Percentiles rank a stretch among this genome's conserved stretches.
These are phyloP conservation scores for Gracilaria gracilis DNA, from an alignment of 23 red algal genomes.

Conservation along the genomic window DNA sequence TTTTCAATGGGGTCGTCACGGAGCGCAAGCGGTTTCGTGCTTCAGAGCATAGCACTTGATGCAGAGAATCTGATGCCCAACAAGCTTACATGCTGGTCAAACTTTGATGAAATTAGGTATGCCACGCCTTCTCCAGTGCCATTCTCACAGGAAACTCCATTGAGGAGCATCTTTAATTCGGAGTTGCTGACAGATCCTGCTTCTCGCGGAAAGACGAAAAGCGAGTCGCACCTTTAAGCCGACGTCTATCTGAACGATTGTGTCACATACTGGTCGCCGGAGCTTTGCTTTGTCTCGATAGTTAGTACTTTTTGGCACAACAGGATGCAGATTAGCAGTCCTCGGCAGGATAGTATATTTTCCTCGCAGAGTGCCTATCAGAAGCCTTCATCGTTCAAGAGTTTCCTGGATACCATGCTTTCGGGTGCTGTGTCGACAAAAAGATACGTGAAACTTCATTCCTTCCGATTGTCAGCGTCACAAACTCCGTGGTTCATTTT, in stretches of 20 bases:
- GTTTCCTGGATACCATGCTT: neutral
- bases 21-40: neutral
- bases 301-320: neutral
- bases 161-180: too few species aligned
- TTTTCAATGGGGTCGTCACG: neutral
- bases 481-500: neutral
- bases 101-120: neutral
- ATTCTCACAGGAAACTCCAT: neutral
- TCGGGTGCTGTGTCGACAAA: neutral
- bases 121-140: neutral
- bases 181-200: neutral
- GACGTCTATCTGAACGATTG: neutral
- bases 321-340: too few species aligned
- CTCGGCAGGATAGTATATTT: neutral
- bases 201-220: neutral
- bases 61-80: neutral
- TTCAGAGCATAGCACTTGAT: neutral
- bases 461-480: neutral
- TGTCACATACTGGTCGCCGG: neutral
- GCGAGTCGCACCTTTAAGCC: too few species aligned
- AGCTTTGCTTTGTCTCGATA: neutral
- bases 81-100: neutral
- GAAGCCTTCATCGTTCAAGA: neutral
- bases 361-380: neutral
- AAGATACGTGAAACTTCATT: neutral